Evolutionary conservation across 768 basidiomycete genomes (phyloP), one percentile per base, ranked within the genome.

Genomic region (Ramaria sp.): DNA sequence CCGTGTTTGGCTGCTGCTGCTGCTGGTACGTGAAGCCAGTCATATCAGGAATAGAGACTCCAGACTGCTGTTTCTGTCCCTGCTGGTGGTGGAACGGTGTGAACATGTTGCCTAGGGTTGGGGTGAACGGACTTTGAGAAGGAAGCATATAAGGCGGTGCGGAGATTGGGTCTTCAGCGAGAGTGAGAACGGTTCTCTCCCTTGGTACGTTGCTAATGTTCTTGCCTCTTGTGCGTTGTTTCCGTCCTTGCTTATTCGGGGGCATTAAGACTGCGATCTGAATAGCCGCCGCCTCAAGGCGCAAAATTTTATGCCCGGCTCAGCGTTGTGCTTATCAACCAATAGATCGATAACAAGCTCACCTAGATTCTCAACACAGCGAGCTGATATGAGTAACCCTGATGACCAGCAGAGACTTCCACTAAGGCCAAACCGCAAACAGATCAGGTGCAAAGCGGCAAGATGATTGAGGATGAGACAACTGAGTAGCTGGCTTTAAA

Each of bases 101-200:
- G 17, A 30, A 49, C 48, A 49, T 49, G 48, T 30, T 49, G 48
- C 48, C 34, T 3, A 34, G 31, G 51, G 11, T 19, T 38, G 51
- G 33, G 34, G 31, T 34, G 20, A 39, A 39, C 15, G 37, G 24
- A 39, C 17, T 10, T n/a, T 52, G 34, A 19, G 31, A 52, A 52
- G 37, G 31, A 38, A n/a, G 49, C 24, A 51, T 30, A 20, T 27
- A 51, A 24, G 49, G 49, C 5, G n/a, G 31, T 24, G 31, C 51
- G 3, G 78, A 76, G 63, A 77, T 76, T 49, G 81, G 75, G 61
- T 80, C 79, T 63, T 80, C 74, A 11, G 81, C 80, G 64, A 83
- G 80, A 37, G 81, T 82, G 61, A 80, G 81, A 62, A 83, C 80
- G n/a, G 82, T 83, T 57, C 82, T 79, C 67, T 83, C 81, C 63